A percentile compares a stretch with the other conserved stretches of the same genome.
Conservation (phyloP, 352 stramenopile species). For the Globisporangium acanthophoron region DNA sequence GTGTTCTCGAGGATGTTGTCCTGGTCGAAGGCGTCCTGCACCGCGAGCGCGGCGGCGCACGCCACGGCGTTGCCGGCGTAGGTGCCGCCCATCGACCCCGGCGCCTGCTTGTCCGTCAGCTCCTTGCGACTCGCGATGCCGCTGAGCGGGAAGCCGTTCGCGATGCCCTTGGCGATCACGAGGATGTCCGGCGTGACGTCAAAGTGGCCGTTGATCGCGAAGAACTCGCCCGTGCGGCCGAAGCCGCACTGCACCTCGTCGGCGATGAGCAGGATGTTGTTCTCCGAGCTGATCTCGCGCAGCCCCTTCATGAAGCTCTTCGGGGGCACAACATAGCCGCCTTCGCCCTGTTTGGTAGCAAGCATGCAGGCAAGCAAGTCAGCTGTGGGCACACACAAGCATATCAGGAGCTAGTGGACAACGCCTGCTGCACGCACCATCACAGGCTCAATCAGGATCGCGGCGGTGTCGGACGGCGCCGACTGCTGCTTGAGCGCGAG, state of each 20-base stretch:
- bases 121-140: conserved; percentile 88
- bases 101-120: conserved; percentile 74
- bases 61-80: conserved; percentile 91
- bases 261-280: conserved; percentile 94
- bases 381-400: not conserved
- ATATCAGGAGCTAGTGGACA: not conserved
- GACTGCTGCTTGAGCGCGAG: conserved; percentile 90
- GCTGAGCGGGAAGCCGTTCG: conserved; percentile 94
- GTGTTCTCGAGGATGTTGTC: conserved; percentile 89
- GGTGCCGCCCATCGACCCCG: conserved; percentile 90
- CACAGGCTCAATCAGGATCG: conserved; percentile 90
- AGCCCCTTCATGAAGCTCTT: conserved; percentile 89
- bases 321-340: conserved; percentile 91
- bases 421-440: conserved; percentile 18
- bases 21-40: conserved; percentile 80
- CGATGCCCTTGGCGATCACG: conserved; percentile 96
- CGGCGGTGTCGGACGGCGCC: conserved; percentile 78
- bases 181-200: conserved; percentile 94
- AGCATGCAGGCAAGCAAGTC: not conserved
- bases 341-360: conserved; percentile 76
- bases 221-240: conserved; percentile 93
- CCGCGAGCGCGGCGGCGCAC: conserved; percentile 87
- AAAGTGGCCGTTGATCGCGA: conserved; percentile 79
- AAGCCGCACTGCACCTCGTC: conserved; percentile 98
- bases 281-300: conserved; percentile 91